phyloP scores from a whole-genome alignment of 2,329 filamentous ascomycete species.

The Trichoderma sp. region DNA sequence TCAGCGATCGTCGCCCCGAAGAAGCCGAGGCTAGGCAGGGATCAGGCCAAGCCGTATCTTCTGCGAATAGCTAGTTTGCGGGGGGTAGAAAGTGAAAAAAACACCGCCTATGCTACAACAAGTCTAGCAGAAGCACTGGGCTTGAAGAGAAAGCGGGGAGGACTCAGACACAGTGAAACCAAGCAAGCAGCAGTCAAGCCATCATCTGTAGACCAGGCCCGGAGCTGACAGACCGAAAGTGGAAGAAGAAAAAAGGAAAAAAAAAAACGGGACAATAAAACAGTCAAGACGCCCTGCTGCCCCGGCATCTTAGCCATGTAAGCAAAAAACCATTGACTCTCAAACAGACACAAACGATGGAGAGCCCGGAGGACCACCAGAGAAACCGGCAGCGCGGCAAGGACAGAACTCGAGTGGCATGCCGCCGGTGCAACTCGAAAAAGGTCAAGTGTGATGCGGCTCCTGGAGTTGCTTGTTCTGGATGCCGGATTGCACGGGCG shows the following conservation, averaged over 20 bases:
- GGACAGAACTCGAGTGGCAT: slow-evolving; percentile 9
- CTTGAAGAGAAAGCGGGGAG: neutral
- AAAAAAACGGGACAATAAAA: neutral
- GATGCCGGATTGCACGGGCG: neutral
- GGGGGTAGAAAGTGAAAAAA: neutral
- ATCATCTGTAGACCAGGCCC: neutral
- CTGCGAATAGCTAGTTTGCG: neutral
- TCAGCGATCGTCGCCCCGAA: neutral
- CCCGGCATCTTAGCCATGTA: neutral
- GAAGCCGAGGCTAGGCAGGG: slow-evolving; percentile 1
- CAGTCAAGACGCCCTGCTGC: neutral
- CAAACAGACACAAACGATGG: neutral
- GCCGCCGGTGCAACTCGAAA: slow-evolving; percentile 11
- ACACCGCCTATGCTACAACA: neutral
- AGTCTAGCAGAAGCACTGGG: neutral
- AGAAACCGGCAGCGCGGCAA: neutral
- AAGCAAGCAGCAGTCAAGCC: neutral
- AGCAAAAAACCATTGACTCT: neutral
- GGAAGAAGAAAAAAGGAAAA: neutral
- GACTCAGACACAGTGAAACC: neutral
- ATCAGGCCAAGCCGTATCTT: neutral
- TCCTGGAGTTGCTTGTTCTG: slow-evolving; percentile 12
- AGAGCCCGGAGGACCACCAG: neutral
- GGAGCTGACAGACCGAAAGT: neutral
- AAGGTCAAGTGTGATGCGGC: slow-evolving; percentile 14